phyloP scores from a whole-genome alignment of 2,329 filamentous ascomycete species.

The Ceratocystis huliohia region DNA sequence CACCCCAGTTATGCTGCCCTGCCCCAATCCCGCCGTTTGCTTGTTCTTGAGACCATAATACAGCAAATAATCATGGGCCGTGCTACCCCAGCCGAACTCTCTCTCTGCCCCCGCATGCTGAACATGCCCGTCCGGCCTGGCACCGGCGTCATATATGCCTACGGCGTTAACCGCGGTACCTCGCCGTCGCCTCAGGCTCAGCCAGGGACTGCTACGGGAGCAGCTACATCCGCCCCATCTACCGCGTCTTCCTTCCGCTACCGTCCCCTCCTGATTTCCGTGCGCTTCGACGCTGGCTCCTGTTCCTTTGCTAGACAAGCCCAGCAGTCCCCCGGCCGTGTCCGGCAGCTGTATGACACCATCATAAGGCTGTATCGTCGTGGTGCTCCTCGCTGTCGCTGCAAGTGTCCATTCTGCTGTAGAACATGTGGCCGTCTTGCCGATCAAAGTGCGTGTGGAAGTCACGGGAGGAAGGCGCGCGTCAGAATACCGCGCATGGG shows the following conservation, averaged over 20 bases:
- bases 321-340: background rate
- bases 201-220: background rate
- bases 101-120: slow-evolving; percentile 10
- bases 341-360: slow-evolving; percentile 4
- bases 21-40: slow-evolving; percentile 1
- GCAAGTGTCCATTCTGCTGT: slow-evolving; percentile 12
- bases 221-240: background rate
- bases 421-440: slow-evolving; percentile 10
- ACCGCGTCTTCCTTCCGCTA: background rate
- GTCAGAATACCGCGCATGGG: slow-evolving; percentile 5
- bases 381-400: background rate
- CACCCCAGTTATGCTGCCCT: slow-evolving; percentile 9
- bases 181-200: too few species aligned
- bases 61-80: slow-evolving; percentile 7
- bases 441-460: background rate
- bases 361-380: slow-evolving; percentile 1
- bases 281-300: slow-evolving; percentile 6
- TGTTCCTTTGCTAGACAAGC: slow-evolving; percentile 6
- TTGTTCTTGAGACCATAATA: slow-evolving; percentile 9
- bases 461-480: background rate
- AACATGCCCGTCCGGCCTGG: slow-evolving; percentile 1
- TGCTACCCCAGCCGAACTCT: slow-evolving; percentile 1
- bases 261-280: background rate
- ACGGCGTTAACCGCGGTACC: background rate
- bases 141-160: slow-evolving; percentile 10